Base-by-base conservation (phyloP, 192 early-diverging fungal species). In the Umbelopsis sp. region DNA sequence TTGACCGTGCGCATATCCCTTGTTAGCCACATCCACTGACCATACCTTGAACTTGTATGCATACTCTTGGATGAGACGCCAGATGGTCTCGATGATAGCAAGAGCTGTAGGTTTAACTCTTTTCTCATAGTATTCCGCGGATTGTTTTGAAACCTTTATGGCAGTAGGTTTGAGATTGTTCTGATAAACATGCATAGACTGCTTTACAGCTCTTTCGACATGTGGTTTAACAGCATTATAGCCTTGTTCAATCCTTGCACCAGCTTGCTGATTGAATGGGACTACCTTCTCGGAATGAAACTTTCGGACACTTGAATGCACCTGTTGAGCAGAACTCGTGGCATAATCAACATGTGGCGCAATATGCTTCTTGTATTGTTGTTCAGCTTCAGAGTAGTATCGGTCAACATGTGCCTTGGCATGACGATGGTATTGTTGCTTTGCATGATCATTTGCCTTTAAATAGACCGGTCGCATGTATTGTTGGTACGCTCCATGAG, bases 281-380 rank as follows among this genome's bases (percentile, higher is more conserved):
- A 61, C 55, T 18, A 61, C 55, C 13, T 61, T 61, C 5, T 61
- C 55, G 15, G 27, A 18, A 25, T 61, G 55, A 18, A 61, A 61
- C 16, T 61, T 61, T 12, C 27, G 30, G 3, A 30, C 55, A 35
- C 33, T 25, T 37, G 9, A 16, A 27, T 61, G 55, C 18, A 61
- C 16, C 55, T 33, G 27, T 27, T 61, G 25, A 7, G 55, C 55
- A 12, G 55, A 16, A 15, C 12, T 61, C 11, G 55, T 61, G 8
- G 55, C 55, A 37, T 61, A 61, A 12, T 61, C 55, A 0, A 61
- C 55, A 61, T 61, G 55, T 35, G 55, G 55, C 2, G 23, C 55
- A 13, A 61, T 10, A 18, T 61, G 55, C 30, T 61, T 27, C 30
- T 30, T 33, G 30, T 61, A 61, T n/a, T 12, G 55, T 61, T 61